Evolutionary conservation across 2,329 filamentous ascomycete genomes (phyloP), one percentile per base, ranked within the genome.

Genomic region (Lecanicillium sp.): DNA sequence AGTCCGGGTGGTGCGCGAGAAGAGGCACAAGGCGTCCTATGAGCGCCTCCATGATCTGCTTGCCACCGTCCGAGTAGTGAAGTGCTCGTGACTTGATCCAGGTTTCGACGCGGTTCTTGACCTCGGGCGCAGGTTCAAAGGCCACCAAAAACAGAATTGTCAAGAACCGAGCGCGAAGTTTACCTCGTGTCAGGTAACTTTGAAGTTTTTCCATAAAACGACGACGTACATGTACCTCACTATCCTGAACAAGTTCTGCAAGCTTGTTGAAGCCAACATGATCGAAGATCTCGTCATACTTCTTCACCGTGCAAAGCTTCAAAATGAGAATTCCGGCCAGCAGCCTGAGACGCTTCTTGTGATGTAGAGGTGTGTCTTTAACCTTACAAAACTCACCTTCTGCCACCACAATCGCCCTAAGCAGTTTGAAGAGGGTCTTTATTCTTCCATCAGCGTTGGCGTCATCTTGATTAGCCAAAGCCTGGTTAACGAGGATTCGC

Each of bases 1-100:
- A 95, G 58, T 98, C 92, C 1, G 89, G 89, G 57, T 98, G 92
- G 56, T 96, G 90, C 5, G 90, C 89, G 31, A 98, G 72, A 31
- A 98, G 66, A 35, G 88, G 92, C 37, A 98, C 70, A 25, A 96
- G 73, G 8, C 92, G 79, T 18, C 85, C 79, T 55, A 96, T 84
- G 11, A 83, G 74, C 16, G 80, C 75, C 60, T 96, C 90, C 66
- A 98, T 77, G 7, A 83, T 71, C 39, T 77, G 71, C 50, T 72
- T 77, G 45, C 62, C 76, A 47, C 57, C 68, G 22, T 71, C 67
- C 41, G 63, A 62, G 52, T 85, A 85, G 39, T 75, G 71, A 15
- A 80, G 75, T 8, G 83, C 79, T 12, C 89, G 78, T 32, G 89
- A 90, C 37, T 85, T 81, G 36, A 96, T 78, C 89, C 92, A 98